These are phyloP conservation scores for Ormosia emarginata DNA, from an alignment of 306 rosid species.

Conservation along the genomic window DNA sequence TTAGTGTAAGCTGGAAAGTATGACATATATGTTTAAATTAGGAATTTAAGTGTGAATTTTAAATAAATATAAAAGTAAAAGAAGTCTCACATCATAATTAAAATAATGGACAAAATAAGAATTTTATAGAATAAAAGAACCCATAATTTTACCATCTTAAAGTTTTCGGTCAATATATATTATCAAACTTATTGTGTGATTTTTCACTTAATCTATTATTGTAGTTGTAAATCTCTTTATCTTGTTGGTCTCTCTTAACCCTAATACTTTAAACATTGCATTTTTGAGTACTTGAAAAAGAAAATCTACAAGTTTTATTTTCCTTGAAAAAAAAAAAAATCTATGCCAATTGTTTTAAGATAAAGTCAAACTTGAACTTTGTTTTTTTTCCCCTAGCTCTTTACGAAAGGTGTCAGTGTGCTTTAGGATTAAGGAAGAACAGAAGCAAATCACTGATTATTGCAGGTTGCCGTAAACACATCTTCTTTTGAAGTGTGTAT, in stretches of 20 bases:
- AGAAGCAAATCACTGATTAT: not conserved
- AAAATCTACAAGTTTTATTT: not conserved
- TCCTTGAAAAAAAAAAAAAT: not conserved
- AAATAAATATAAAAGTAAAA: too few species aligned
- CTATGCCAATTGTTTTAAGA: not conserved
- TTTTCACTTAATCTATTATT: too few species aligned
- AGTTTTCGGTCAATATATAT: too few species aligned
- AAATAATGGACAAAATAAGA: too few species aligned
- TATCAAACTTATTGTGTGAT: too few species aligned
- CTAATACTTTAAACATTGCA: not conserved
- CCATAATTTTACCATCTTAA: too few species aligned
- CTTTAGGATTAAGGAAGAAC: not conserved
- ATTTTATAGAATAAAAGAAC: too few species aligned
- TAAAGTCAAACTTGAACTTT: not conserved
- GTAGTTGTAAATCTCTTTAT: too few species aligned
- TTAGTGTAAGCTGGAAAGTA: not conserved
- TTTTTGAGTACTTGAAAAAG: not conserved
- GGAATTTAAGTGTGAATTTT: too few species aligned
- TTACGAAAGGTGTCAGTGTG: not conserved
- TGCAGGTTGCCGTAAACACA: not conserved
- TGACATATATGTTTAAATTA: not conserved
- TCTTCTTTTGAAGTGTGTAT: not conserved
- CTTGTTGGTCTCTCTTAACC: too few species aligned
- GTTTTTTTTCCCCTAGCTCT: not conserved
- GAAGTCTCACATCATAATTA: too few species aligned